Evolutionary conservation across 2,329 filamentous ascomycete species (phyloP).

Genomic region (Fusarium pseudonygamai): DNA sequence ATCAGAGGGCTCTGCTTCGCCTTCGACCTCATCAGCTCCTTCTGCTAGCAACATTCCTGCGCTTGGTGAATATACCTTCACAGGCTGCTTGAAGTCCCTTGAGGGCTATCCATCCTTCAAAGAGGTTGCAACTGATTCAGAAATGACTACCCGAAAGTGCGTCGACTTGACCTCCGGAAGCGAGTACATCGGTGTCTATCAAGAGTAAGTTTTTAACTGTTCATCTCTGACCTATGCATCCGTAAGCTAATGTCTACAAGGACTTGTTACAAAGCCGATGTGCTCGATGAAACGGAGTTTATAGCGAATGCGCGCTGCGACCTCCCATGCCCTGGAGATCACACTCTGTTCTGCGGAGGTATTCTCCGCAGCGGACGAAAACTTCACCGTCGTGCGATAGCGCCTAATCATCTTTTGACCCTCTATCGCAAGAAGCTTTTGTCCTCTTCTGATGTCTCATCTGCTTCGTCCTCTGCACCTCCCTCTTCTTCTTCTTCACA

Average conservation of each 20-base stretch:
- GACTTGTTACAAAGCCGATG: neutral
- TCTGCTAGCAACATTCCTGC: neutral
- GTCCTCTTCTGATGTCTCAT: neutral
- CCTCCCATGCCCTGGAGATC: neutral
- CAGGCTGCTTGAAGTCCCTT: accelerated
- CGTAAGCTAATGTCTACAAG: neutral
- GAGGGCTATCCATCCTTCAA: neutral
- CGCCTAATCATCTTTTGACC: neutral
- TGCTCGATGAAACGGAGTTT: neutral
- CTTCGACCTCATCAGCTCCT: neutral
- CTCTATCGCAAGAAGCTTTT: neutral
- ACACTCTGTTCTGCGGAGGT: neutral
- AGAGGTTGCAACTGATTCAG: neutral
- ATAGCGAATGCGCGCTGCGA: neutral
- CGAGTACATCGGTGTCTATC: neutral
- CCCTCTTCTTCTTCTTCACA: no score
- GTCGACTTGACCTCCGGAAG: neutral
- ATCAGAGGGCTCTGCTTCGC: neutral
- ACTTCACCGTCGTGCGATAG: neutral
- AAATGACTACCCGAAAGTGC: neutral
- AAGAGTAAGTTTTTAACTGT: neutral
- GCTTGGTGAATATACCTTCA: neutral
- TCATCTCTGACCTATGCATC: neutral
- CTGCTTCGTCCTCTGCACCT: neutral
- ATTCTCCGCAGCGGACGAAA: neutral